Base-by-base conservation (phyloP, 345 rosid species). In the Syzygium grande region DNA sequence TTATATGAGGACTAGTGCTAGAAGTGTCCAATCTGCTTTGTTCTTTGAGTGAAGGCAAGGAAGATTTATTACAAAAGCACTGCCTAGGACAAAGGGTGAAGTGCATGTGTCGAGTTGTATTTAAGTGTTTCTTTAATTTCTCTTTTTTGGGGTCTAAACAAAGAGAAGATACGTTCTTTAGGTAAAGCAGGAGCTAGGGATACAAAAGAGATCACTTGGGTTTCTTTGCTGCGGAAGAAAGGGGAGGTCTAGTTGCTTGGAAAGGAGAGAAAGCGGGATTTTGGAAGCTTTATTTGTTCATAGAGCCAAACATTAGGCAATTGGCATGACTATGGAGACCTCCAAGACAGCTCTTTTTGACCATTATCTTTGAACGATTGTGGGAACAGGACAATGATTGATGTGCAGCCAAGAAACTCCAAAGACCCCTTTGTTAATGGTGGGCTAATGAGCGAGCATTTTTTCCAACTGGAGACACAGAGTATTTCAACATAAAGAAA, bases 21-120 rank as follows among this genome's bases (percentile, higher is more conserved):
- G 46, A 1, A 34, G 79, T 3, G 79, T 68, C 79, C 46, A 34
- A 9, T 19, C 80, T 34, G 80, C 25, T 73, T 86, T 86, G 92
- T 93, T 89, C 94, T 93, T 93, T 91, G 93, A 92, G 93, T 92
- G 93, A 84, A 89, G 89, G 90, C 52, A 59, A 90, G 91, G 92
- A 85, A 22, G 80, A 73, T 73, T 73, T 73, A 34, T 34, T 73
- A 34, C 21, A 73, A 87, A 85, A 52, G 63, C 19, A 58, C 84
- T 91, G 93, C 92, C 85, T 85, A 43, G 63, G 59, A 84, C 51
- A 51, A 84, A 85, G 88, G 90, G 89, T 61, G 80, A 73, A 34
- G 80, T 38, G 80, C 80, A 34, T 73, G 80, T 30, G 78, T 65
- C 16, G 78, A 65, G 78, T 65, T 19, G 38, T 0, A 30, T 65